Conservation (phyloP, 106 monocot species). For the Posidonia australis region DNA sequence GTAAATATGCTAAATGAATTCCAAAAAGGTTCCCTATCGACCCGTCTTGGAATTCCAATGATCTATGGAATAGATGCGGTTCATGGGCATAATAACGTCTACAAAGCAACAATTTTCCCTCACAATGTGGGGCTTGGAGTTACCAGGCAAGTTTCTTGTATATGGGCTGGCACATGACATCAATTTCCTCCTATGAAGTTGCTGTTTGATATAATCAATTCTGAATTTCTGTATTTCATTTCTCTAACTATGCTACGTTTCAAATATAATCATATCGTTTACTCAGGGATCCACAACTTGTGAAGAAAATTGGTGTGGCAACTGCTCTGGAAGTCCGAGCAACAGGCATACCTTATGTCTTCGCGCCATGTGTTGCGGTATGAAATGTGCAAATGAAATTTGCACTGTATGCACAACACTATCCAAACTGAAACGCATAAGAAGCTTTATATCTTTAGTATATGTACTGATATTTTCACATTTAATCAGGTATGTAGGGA, state of each 20-base stretch:
- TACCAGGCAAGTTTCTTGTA: conserved; percentile 32
- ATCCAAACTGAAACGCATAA: no score
- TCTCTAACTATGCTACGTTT: background rate
- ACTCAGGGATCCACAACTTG: conserved; percentile 42
- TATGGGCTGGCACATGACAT: background rate
- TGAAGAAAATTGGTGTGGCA: conserved; percentile 38
- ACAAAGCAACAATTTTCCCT: conserved; percentile 71
- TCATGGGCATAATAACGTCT: conserved; percentile 76
- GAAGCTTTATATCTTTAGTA: background rate
- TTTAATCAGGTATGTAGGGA: conserved; percentile 34
- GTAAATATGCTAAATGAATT: conserved; percentile 52
- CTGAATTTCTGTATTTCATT: background rate
- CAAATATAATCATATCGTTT: background rate
- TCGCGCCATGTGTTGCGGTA: conserved; percentile 44
- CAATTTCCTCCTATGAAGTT: background rate
- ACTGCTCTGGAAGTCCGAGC: conserved; percentile 44
- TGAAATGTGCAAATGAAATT: background rate
- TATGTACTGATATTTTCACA: background rate
- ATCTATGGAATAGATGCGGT: conserved; percentile 80
- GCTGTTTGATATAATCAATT: background rate
- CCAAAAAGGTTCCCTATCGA: conserved; percentile 51
- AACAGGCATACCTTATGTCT: conserved; percentile 35
- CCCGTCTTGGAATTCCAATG: conserved; percentile 71
- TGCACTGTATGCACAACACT: background rate
- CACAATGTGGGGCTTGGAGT: conserved; percentile 80